Evolutionary conservation across 2,329 filamentous ascomycete genomes (phyloP), one percentile per base, ranked within the genome.

Genomic region (Penicillium sp.): DNA sequence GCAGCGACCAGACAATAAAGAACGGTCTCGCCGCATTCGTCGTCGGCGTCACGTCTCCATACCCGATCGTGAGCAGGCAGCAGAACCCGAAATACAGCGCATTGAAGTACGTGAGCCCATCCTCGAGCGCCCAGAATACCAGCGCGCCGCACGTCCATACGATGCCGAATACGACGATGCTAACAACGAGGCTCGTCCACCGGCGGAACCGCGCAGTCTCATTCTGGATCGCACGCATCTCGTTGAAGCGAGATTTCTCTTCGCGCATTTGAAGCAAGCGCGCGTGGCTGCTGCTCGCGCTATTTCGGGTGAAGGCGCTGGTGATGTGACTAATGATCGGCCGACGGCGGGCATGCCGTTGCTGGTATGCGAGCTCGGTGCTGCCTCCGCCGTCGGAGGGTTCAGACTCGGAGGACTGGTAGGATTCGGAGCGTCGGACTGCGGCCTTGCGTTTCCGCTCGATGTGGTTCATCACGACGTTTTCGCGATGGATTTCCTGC

Each of bases 1-100:
- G 73, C 5, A 86, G 70, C 15, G 81, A 83, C 84, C 84, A 86
- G 63, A 86, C 81, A 1, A 86, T 82, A 67, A 86, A 86, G 66
- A 86, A 86, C 1, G 83, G 77, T 66, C 82, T 84, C 8, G 82
- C 83, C 13, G 81, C 78, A 64, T 85, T 85, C 55, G 78, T 81
- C 15, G 74, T 71, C 0, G 80, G 81, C 1, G 74, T 72, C 23
- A 79, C 74, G 64, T 86, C 83, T 30, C 84, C 84, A 64, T 86
- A 86, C 2, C 84, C 84, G 49, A 86, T 84, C 0, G 84, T 86
- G 29, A 85, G 69, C 11, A 86, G 78, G 5, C 79, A 80, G 0
- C 79, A 81, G 66, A 84, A 86, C 5, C 82, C 75, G 67, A 86
- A 86, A 68, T 86, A 86, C 1, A 86, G 69, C 0, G 79, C 73